Evolutionary conservation across 345 rosid species (phyloP), one percentile per base, ranked within the genome.

Genomic region (Syzygium aromaticum): DNA sequence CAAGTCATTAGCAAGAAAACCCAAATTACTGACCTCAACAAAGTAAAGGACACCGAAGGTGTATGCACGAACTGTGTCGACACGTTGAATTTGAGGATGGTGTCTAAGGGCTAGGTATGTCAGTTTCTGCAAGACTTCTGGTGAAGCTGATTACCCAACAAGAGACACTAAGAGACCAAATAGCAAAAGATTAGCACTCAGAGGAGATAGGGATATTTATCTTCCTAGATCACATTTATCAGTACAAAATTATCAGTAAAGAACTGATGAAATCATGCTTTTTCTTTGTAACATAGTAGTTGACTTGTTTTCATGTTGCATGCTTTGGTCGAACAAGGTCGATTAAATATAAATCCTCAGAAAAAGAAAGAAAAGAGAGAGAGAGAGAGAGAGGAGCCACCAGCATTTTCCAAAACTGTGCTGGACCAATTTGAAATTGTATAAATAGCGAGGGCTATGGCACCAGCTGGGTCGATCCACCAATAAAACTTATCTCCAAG

Each of bases 381-480:
- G 46, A 17, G 13, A 27, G 28, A 63, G 77, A 33, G 46, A 17
- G 25, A 61, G 67, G 80, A 73, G 80, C 49, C 22, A 86, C 88
- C 88, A 7, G 88, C 91, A 85, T 90, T 90, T 82, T 90, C 91
- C 90, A 85, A 22, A 3, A 90, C 87, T 2, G 89, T 90, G 77
- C 87, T 82, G 3, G 91, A 90, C 90, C 91, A 88, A 78, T 87
- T 88, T 5, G 59, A 33, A 15, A 90, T 88, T 4, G 90, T 88
- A 73, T 90, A 90, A n/a, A 90, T 15, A 8, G 90, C 90, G 12
- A 90, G 88, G 80, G 84, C 53, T 52, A 90, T 85, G 8, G 91
- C 91, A 6, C 91, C 91, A 43, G 57, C 61, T 17, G 91, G 92
- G 51, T 88, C 91, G 27, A 91, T 88, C 91, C 92, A 89, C 90